Base-by-base conservation (phyloP, 2,329 filamentous ascomycete species). In the Nigrospora osmanthi region DNA sequence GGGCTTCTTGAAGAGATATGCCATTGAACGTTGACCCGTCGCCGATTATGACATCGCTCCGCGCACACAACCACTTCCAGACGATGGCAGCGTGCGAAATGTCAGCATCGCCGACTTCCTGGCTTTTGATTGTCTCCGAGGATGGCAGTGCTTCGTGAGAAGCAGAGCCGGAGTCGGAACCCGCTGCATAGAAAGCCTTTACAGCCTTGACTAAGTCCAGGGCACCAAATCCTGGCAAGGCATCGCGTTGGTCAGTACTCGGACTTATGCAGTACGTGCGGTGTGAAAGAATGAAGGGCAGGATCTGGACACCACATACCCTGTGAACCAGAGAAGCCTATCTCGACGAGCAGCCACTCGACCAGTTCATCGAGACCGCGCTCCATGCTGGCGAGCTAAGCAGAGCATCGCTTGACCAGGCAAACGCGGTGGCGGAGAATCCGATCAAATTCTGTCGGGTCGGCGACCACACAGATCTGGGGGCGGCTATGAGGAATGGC, bases 361-460 rank as follows among this genome's bases (percentile, higher is more conserved):
- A 71, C 61, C 53, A 71, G 56, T 54, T 67, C 66, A 54, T 72
- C 69, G 47, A 71, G 63, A 52, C 67, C 68, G 50, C 56, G 62
- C 38, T 59, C 60, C 63, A 66, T 66, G 23, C 47, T 61, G 56
- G n/a, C 19, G 23, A 28, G 23, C 23, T 28, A 28, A 28, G 23
- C 23, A 28, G 23, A 10, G 23, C 23, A 28, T 28, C 9, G 23
- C 23, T 28, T 28, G 7, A 6, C 23, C 23, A 28, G 23, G 23
- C 23, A 28, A 28, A 28, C 9, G 4, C 23, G 4, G 23, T 28
- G 23, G 23, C 23, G 19, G 10, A 28, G 23, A 28, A 28, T 7
- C 23, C 9, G 23, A 28, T 28, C 23, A 10, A 10, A 6, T 28
- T 10, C 23, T 7, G 23, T 28, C 9, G 7, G 23, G 23, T 28